Percentiles rank a stretch among this genome's conserved stretches.
These are phyloP conservation scores for Neurospora sp. DNA, from an alignment of 495 filamentous ascomycete species.

Conservation along the genomic window DNA sequence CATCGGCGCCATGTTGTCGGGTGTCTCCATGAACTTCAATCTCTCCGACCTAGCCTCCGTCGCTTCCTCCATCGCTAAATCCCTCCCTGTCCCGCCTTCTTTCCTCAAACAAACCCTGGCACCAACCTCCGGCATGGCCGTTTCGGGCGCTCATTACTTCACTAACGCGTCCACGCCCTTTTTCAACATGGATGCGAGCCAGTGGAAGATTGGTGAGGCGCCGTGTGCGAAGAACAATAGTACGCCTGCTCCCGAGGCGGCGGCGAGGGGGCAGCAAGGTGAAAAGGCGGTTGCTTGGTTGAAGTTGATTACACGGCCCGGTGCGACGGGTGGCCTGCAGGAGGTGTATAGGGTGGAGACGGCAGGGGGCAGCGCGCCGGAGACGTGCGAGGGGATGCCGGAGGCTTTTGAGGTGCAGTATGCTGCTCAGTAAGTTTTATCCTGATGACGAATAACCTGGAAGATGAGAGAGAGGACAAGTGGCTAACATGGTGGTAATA, in stretches of 20 bases:
- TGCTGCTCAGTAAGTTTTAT: slow-evolving; percentile 61
- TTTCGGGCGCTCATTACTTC: slow-evolving; percentile 75
- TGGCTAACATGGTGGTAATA: slow-evolving; percentile 10
- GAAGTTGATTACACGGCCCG: slow-evolving; percentile 42
- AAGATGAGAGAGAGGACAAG: too few relatives aligned
- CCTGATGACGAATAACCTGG: too few relatives aligned
- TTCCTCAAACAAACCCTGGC: slow-evolving; percentile 20
- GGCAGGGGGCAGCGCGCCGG: slow-evolving; percentile 67
- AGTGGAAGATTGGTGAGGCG: slow-evolving; percentile 48
- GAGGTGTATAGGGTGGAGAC: slow-evolving; percentile 83
- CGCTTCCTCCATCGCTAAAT: slow-evolving; percentile 15
- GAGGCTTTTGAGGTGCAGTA: slow-evolving; percentile 65
- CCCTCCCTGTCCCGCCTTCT: background rate
- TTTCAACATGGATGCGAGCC: slow-evolving; percentile 57
- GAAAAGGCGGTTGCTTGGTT: slow-evolving; percentile 64
- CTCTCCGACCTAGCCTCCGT: slow-evolving; percentile 23
- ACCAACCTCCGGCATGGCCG: slow-evolving; percentile 41
- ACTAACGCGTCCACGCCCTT: slow-evolving; percentile 57
- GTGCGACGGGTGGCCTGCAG: slow-evolving; percentile 51
- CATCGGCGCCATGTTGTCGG: slow-evolving; percentile 46
- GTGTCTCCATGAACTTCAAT: slow-evolving; percentile 46
- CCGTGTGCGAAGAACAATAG: slow-evolving; percentile 48
- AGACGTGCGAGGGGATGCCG: slow-evolving; percentile 58
- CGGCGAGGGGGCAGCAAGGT: slow-evolving; percentile 39
- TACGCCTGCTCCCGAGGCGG: slow-evolving; percentile 46